Evolutionary conservation across 1,139 yeast genomes (phyloP), one percentile per base, ranked within the genome.

Genomic region (Nakaseomyces delphensis): DNA sequence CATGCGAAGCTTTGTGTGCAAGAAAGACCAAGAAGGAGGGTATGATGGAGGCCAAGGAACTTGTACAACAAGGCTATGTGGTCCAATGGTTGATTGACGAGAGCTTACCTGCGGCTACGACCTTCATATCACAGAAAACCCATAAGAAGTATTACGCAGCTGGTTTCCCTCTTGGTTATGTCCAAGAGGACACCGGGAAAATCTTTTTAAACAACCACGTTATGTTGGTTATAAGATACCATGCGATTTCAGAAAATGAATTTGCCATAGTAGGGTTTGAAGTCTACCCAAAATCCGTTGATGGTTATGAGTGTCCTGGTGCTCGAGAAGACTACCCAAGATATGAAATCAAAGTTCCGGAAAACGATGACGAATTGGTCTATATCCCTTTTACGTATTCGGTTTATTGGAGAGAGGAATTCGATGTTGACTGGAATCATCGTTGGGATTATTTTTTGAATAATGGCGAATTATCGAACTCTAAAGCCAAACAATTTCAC

Each of bases 381-480:
- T 49, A 30, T 37, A 75, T 86, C 37, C 87, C 91, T 7, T 86
- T 77, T 63, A 83, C 95, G 1, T 87, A 86, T 56, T 76, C 95
- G 0, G 89, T 87, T 3, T 83, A 83, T 59, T 87, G 95, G 94
- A 70, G 93, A 59, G 95, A 86, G 60, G 95, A 86, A 48, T 66
- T 68, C 39, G 70, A 77, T 3, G 69, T 83, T 24, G 74, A 75
- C 36, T 83, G 87, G 73, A 71, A 71, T 40, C 70, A 77, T 48
- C 69, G 96, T 52, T 85, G 95, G 94, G 78, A 77, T 42, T 65
- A 79, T 53, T 86, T 81, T 59, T 74, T 80, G 56, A 72, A 75
- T 43, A 71, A 75, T 50, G 83, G 76, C 39, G 73, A 54, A 36
- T 20, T 55, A 15, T 48, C 56, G 2, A 48, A 48, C 20, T 45